Evolutionary conservation across 805 yeast genomes (phyloP).

Genomic region (Kregervanrija fluxuum): DNA sequence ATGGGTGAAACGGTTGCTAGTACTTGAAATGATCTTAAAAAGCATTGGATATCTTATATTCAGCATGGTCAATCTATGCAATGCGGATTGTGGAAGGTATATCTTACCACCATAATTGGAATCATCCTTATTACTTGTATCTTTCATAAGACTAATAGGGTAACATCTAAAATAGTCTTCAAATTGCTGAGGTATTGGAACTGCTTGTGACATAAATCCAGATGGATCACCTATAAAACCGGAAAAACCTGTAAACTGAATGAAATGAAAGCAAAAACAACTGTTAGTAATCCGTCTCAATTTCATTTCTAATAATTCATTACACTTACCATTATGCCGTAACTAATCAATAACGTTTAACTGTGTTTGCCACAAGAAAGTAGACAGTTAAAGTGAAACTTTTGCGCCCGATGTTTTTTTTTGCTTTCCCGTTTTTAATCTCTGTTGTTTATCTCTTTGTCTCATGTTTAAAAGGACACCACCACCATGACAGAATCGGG

Average conservation of each 20-base stretch:
- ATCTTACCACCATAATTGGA: slow-evolving; percentile 95
- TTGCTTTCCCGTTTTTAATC: too few relatives aligned
- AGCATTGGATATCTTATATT: slow-evolving; percentile 96
- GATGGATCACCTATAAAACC: slow-evolving; percentile 13
- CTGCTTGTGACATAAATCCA: slow-evolving; percentile 10
- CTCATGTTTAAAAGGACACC: too few relatives aligned
- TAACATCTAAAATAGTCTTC: slow-evolving; percentile 89
- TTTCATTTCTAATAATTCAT: neutral
- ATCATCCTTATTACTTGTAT: slow-evolving; percentile 57
- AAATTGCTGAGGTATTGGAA: slow-evolving; percentile 34
- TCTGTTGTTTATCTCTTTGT: too few relatives aligned
- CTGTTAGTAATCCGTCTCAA: slow-evolving; percentile 3
- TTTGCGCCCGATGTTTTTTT: too few relatives aligned
- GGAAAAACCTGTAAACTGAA: slow-evolving; percentile 24
- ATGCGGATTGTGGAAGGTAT: slow-evolving; percentile 87
- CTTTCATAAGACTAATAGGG: slow-evolving; percentile 88
- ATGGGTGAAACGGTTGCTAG: slow-evolving; percentile 54
- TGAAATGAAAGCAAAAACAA: neutral
- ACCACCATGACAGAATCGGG: slow-evolving; percentile 10
- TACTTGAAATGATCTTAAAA: slow-evolving; percentile 68
- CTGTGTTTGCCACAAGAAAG: too few relatives aligned
- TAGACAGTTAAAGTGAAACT: too few relatives aligned
- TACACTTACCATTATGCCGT: slow-evolving; percentile 7
- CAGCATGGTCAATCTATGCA: slow-evolving; percentile 80
- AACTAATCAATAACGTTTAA: too few relatives aligned